Percentiles rank a stretch among this genome's conserved stretches.
These are phyloP conservation scores for Ganoderma lingzhi DNA, from an alignment of 1,284 basidiomycete species.

Conservation along the genomic window DNA sequence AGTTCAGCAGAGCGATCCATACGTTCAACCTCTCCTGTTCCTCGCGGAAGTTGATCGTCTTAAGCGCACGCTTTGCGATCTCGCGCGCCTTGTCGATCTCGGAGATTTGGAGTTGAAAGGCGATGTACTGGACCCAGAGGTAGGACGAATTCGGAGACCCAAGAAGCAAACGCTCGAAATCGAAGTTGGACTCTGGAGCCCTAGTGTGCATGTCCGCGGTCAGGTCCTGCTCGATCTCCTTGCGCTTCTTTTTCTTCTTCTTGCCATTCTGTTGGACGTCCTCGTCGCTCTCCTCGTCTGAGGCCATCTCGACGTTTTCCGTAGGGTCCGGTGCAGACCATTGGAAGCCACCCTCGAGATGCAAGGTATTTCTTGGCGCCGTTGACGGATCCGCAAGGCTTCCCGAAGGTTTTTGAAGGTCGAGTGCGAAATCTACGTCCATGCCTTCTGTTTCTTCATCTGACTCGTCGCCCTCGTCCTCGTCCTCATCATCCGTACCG, in stretches of 20 bases:
- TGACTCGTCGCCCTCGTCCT: constrained; percentile 2
- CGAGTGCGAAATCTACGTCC: constrained; percentile 47
- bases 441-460: constrained; percentile 25
- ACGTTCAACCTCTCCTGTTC: constrained; percentile 97
- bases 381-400: background rate
- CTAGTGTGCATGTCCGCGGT: constrained; percentile 88
- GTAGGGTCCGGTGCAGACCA: constrained; percentile 62
- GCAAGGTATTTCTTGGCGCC: constrained; percentile 48
- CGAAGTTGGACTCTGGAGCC: constrained; percentile 89
- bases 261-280: constrained; percentile 55
- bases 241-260: constrained; percentile 73
- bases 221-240: constrained; percentile 81
- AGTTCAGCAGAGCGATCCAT: constrained; percentile 96
- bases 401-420: constrained; percentile 24
- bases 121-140: constrained; percentile 99
- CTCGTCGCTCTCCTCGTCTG: constrained; percentile 58
- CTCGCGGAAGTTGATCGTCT: constrained; percentile 94
- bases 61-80: constrained; percentile 86
- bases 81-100: constrained; percentile 95
- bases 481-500: constrained; percentile 50
- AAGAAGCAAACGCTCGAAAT: constrained; percentile 94
- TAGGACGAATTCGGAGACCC: constrained; percentile 98
- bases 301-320: constrained; percentile 44
- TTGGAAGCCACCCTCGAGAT: constrained; percentile 70
- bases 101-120: constrained; percentile 95